phyloP scores from a whole-genome alignment of 2,329 filamentous ascomycete species.

The Fusarium nelsonii region DNA sequence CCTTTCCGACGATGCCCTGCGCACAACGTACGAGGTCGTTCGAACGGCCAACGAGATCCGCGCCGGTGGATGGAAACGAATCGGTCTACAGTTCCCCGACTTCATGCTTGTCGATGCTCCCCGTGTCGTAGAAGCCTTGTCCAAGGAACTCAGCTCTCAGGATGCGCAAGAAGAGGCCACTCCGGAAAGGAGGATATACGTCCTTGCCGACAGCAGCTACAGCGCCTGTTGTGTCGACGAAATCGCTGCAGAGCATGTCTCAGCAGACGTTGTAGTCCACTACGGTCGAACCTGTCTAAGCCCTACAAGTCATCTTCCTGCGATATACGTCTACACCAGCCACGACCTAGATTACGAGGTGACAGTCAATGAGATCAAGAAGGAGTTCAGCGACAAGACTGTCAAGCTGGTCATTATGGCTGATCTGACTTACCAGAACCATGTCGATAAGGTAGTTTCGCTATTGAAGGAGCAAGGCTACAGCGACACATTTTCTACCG shows the following conservation, averaged over 20 bases:
- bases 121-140: constrained; percentile 74
- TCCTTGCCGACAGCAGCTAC: constrained; percentile 95
- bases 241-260: constrained; percentile 92
- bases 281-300: constrained; percentile 94
- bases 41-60: constrained; percentile 82
- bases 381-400: constrained; percentile 73
- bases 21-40: constrained; percentile 84
- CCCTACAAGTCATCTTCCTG: constrained; percentile 86
- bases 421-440: constrained; percentile 86
- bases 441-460: constrained; percentile 71
- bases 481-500: constrained; percentile 73
- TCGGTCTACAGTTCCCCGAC: constrained; percentile 97
- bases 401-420: constrained; percentile 84
- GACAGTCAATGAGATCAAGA: constrained; percentile 70
- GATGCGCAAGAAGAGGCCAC: constrained; percentile 24
- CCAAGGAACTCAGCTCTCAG: constrained; percentile 41
- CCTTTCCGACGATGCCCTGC: constrained; percentile 75
- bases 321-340: constrained; percentile 90
- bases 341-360: constrained; percentile 73
- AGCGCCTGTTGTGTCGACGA: constrained; percentile 98
- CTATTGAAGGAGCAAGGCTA: constrained; percentile 75
- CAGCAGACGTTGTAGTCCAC: constrained; percentile 92
- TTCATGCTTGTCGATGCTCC: constrained; percentile 89
- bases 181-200: constrained; percentile 69
- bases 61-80: constrained; percentile 76